Evolutionary conservation across 495 filamentous ascomycete species (phyloP), one percentile per base, ranked within the genome.

Genomic region (Lophiostoma macrostomum): DNA sequence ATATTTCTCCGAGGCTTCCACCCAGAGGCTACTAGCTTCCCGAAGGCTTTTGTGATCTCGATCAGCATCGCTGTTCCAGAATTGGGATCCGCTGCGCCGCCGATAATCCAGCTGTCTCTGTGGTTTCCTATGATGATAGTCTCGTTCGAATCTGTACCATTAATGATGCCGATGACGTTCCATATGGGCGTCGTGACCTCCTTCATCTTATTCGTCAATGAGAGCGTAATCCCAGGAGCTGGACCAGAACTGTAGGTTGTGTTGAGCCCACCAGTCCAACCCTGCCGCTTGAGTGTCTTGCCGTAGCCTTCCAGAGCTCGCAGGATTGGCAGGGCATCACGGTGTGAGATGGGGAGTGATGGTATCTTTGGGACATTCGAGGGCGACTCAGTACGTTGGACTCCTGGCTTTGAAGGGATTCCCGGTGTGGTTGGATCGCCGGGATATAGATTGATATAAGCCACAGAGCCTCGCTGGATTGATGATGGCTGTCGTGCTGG

Each of bases 1-100:
- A 66, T 66, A 2, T 47, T 69, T 11, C 74, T 64, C 23, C 25
- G 41, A 6, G 74, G 74, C 52, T 72, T 73, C 74, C 74, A 77
- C 3, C 74, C 74, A 16, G 42, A 64, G 32, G 65, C 58, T 12
- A 67, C 20, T 37, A 73, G 76, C 30, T 66, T 67, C 18, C 71
- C 69, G 32, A 77, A 72, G 4, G 72, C 63, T 19, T 58, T 64
- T 2, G 63, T 50, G 0, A 77, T 27, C 51, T 77, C 74, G 14
- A 69, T 52, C 13, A 77, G 47, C 6, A 69, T 64, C 0, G 75
- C 72, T 6, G 69, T 69, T 23, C 75, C 74, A 44, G 65, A 69
- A 53, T 72, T 71, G 8, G 74, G 74, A 39, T 77, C 74, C 10
- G 58, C 59, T 11, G 74, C 74, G 5, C 74, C 74, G 8, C 73